Conservation (phyloP, 805 yeast species). For the Yamadazyma insecticola region DNA sequence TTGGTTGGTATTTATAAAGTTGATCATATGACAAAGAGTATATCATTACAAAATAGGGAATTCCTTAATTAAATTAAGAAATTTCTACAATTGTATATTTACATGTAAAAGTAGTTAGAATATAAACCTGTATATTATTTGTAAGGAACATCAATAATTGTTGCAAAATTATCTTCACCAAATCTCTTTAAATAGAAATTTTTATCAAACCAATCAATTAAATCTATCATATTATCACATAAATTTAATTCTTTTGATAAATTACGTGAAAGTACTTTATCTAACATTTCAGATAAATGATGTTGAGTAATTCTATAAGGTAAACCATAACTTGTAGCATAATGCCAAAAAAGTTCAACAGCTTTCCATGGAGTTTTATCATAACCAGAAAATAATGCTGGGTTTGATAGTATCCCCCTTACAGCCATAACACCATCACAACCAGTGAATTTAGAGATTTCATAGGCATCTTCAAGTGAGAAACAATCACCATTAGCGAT, state of each 20-base stretch:
- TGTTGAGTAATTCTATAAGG: conserved; percentile 85
- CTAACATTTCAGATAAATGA: conserved; percentile 85
- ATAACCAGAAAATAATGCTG: conserved; percentile 79
- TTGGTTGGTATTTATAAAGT: conserved; percentile 94
- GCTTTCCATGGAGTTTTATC: conserved; percentile 85
- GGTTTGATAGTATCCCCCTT: conserved; percentile 80
- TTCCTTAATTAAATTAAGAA: too few relatives aligned
- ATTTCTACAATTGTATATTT: background rate
- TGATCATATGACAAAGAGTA: conserved; percentile 83
- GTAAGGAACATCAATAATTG: conserved; percentile 33
- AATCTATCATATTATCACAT: conserved; percentile 49
- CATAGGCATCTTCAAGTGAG: conserved; percentile 54
- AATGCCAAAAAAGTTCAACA: conserved; percentile 77
- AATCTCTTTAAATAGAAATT: conserved; percentile 62
- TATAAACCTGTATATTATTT: conserved; percentile 3
- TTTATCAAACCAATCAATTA: conserved; percentile 79
- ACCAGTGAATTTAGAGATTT: conserved; percentile 61
- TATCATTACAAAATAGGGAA: conserved; percentile 68
- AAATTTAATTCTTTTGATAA: conserved; percentile 56
- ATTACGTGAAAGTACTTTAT: conserved; percentile 36
- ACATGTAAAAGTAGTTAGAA: background rate
- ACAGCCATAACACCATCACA: conserved; percentile 96
- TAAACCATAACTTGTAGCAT: conserved; percentile 72
- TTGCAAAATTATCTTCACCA: conserved; percentile 69
- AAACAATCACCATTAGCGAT: conserved; percentile 99